Base-by-base conservation (phyloP, 768 basidiomycete species). In the Cantharellus anzutake region DNA sequence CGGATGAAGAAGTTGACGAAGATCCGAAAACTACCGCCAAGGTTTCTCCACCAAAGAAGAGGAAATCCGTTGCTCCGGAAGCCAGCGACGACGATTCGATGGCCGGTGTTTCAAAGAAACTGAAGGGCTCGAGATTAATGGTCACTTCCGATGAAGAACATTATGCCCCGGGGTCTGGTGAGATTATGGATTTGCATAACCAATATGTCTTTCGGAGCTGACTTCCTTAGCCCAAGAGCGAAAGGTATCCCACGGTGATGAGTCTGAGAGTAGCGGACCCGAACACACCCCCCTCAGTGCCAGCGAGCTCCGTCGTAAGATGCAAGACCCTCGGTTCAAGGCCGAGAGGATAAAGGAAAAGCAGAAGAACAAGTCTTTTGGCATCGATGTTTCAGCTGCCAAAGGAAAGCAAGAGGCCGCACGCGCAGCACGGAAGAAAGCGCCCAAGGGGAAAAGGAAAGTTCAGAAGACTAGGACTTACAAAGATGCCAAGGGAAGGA, bases 371-470 rank as follows among this genome's bases (percentile, higher is more conserved):
- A 63, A 5, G 64, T 63, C 53, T 60, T 62, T 2, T 57, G 40
- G 50, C 58, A 56, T 4, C 65, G 65, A 69, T 14, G 71, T 68
- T 38, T 44, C 69, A 11, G 65, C 69, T 4, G 74, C 73, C 61
- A 69, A 72, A 60, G 71, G 70, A 59, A 74, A 74, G 68, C 59
- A 71, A 68, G 64, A 65, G 64, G 59, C 76, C 73, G 60, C 63
- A 75, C 7, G 11, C 11, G 11, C 11, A 35, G 52, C 14, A 42
- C 84, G 81, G 70, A 82, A 79, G 64, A 75, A 74, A 3, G 67
- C 80, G n/a, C 88, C 86, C 0, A 70, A 86, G n/a, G 86, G 87
- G 0, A 71, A 72, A 91, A 89, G 87, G 87, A 3, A 66, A 87
- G 60, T 86, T 78, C 20, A 29, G 74, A 90, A 89, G 72, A 77